These are phyloP conservation scores for Phytophthora pseudosyringae DNA, from an alignment of 352 stramenopile genomes.

Conservation along the genomic window DNA sequence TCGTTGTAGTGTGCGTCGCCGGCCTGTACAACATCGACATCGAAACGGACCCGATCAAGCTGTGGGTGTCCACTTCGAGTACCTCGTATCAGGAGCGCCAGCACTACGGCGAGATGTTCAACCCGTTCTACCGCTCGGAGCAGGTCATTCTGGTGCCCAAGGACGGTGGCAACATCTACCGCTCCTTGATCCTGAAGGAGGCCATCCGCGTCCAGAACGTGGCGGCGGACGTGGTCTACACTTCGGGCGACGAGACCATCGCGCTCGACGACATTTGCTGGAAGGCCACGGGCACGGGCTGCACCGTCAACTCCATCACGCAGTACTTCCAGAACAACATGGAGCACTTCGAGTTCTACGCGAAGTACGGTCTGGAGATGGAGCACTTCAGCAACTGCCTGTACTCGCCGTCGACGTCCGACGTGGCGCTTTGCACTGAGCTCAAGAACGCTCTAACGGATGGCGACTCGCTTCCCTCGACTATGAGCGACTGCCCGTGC, in stretches of 20 bases:
- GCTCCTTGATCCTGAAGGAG: conserved; percentile 56
- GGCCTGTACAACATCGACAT: conserved; percentile 57
- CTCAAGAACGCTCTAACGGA: conserved; percentile 42
- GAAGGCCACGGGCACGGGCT: conserved; percentile 65
- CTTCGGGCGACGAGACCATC: conserved; percentile 37
- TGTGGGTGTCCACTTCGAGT: conserved; percentile 70
- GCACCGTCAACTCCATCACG: conserved; percentile 63
- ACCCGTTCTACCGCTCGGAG: conserved; percentile 76
- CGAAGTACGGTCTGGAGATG: conserved; percentile 53
- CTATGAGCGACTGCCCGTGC: conserved; percentile 70
- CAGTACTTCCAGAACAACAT: conserved; percentile 78
- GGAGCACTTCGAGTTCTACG: conserved; percentile 65
- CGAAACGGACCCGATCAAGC: conserved; percentile 67
- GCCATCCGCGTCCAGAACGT: conserved; percentile 58
- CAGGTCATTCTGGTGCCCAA: conserved; percentile 73
- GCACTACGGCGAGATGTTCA: conserved; percentile 69
- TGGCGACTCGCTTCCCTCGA: conserved; percentile 51
- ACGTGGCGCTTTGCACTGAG: conserved; percentile 54
- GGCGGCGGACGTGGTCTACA: conserved; percentile 47
- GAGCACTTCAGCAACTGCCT: conserved; percentile 69
- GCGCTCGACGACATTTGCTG: conserved; percentile 67
- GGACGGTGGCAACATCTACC: conserved; percentile 62
- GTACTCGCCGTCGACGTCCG: conserved; percentile 58
- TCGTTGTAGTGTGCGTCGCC: conserved; percentile 43
- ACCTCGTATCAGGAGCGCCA: conserved; percentile 62